Conservation (phyloP, 306 rosid genomes). For the Oemleria cerasiformis region DNA sequence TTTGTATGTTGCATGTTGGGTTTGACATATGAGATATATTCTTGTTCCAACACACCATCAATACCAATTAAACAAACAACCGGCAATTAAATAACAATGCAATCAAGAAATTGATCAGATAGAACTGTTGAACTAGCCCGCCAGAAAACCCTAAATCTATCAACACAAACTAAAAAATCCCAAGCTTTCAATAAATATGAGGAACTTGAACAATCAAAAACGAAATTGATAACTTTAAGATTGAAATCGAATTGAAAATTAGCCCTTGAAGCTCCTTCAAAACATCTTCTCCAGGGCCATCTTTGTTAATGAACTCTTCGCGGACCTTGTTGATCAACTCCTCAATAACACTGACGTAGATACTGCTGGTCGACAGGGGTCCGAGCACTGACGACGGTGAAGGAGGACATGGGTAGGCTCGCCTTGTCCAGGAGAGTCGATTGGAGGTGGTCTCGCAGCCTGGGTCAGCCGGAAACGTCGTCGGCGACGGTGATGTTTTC, state of each 20-base stretch:
- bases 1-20: too few species aligned
- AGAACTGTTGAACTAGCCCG: constrained; percentile 43
- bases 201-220: neutral
- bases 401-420: too few species aligned
- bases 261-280: constrained; percentile 99
- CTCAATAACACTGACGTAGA: constrained; percentile 85
- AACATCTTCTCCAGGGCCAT: constrained; percentile 92
- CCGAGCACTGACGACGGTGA: too few species aligned
- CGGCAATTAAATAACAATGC: too few species aligned
- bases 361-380: constrained; percentile 80
- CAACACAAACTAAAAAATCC: neutral
- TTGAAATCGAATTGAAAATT: constrained; percentile 24
- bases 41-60: constrained; percentile 5
- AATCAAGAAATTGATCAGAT: constrained; percentile 45
- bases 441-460: too few species aligned
- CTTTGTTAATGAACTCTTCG: constrained; percentile 74
- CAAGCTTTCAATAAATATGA: neutral
- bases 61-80: too few species aligned
- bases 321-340: constrained; percentile 91
- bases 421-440: too few species aligned
- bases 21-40: neutral
- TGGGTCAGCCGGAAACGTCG: too few species aligned
- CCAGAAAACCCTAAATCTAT: constrained; percentile 7
- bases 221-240: neutral
- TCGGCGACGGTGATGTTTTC: too few species aligned